A percentile compares a stretch with the other conserved stretches of the same genome.
phyloP scores from a whole-genome alignment of 208 protist genomes.

The Trichomonas vaginalis region DNA sequence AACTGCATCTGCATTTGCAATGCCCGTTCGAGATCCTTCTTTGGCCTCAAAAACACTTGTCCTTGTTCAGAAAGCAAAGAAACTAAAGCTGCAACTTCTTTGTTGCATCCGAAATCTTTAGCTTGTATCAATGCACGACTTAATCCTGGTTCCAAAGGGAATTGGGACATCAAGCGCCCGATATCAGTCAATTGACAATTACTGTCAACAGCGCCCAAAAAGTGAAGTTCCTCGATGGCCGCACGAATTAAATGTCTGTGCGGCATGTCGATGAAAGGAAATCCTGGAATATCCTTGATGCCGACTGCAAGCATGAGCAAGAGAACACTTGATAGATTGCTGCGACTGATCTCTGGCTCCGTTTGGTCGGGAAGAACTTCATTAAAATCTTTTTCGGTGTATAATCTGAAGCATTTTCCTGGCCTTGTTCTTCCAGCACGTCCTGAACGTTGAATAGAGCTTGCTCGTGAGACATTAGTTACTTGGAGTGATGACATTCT shows the following conservation, averaged over 20 bases:
- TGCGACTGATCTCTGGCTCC: conserved; percentile 62
- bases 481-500: conserved; percentile 11
- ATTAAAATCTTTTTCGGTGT: conserved; percentile 30
- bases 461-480: conserved; percentile 32
- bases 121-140: neutral
- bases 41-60: neutral
- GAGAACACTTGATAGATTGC: conserved; percentile 55
- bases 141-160: neutral
- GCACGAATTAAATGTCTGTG: neutral
- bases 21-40: neutral
- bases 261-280: neutral
- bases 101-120: neutral
- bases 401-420: conserved; percentile 37
- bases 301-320: conserved; percentile 49
- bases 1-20: neutral
- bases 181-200: neutral
- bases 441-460: conserved; percentile 33
- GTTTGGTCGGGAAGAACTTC: conserved; percentile 56
- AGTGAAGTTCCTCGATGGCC: neutral
- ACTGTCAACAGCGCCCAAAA: neutral
- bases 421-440: conserved; percentile 33
- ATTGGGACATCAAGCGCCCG: neutral
- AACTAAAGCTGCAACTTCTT: neutral
- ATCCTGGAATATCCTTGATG: neutral
- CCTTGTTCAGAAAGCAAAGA: neutral